Base-by-base conservation (phyloP, 208 protist species). In the Trypanosoma melophagium region DNA sequence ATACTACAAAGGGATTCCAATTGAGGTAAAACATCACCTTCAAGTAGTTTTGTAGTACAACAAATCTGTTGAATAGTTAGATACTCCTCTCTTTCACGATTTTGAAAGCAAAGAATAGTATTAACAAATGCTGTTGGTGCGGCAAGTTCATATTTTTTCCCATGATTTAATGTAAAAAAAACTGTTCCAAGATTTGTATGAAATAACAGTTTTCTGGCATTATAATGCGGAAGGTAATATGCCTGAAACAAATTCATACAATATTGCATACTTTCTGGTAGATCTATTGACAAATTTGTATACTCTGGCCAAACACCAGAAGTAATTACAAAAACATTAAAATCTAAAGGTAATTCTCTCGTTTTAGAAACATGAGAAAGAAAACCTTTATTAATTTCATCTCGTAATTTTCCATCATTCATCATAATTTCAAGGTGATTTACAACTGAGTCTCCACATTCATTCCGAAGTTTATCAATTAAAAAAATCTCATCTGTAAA, bases 341-440 rank as follows among this genome's bases (percentile, higher is more conserved):
- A 90, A 21, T 81, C 64, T 10, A 90, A 47, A 24, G 83, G 84
- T 22, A 89, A 61, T 10, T 74, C 24, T 19, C 2, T 41, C 5
- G n/a, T 21, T 25, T 56, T 22, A 3, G 25, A 38, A 66, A 71
- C 41, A 52, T 5, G 60, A 45, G 49, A 28, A 55, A 49, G 4
- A 71, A 77, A 71, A 14, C 44, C 64, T 35, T 57, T 62, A 24
- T 77, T 71, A 17, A 77, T 62, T 17, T 60, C 49, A 10, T 5
- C 45, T 28, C 65, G 21, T 58, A 65, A 76, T 17, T 75, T 71
- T 40, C 76, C 67, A 58, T 94, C 88, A 51, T 76, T 77, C 0
- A 94, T 69, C 86, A 95, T 92, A 53, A 78, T 79, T 42, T 92
- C 80, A 44, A 93, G 63, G 21, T 84, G 76, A 62, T 83, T 87